Conservation (phyloP, 129 eudicot genomes). For the Helichrysum umbraculigerum region DNA sequence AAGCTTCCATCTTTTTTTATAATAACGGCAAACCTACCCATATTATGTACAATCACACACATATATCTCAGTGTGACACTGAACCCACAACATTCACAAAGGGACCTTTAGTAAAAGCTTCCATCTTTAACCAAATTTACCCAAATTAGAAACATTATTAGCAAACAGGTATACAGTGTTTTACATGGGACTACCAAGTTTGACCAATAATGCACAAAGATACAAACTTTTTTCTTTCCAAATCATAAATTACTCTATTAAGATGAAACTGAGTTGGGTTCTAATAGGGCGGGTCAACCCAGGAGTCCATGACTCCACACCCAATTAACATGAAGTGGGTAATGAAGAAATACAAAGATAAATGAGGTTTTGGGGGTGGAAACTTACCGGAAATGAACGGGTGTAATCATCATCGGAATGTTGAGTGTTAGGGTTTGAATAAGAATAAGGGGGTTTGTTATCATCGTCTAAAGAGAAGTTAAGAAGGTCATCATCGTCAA, state of each 20-base stretch:
- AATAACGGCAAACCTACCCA: neutral
- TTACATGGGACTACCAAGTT: neutral
- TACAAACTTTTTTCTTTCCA: neutral
- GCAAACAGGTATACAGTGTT: neutral
- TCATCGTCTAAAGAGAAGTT: slow-evolving; percentile 63
- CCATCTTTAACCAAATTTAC: neutral
- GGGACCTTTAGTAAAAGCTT: neutral
- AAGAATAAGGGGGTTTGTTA: slow-evolving; percentile 36
- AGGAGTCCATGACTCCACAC: neutral
- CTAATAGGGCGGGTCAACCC: neutral
- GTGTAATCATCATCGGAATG: slow-evolving; percentile 25
- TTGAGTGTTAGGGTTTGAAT: slow-evolving; percentile 26
- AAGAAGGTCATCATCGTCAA: slow-evolving; percentile 73
- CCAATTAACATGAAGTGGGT: neutral
- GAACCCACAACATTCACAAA: no score
- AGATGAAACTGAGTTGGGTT: slow-evolving; percentile 9
- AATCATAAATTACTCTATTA: neutral
- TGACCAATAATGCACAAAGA: neutral
- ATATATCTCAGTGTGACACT: no score
- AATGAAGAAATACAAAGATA: neutral
- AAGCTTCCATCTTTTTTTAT: neutral
- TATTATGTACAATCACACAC: neutral
- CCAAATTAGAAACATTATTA: neutral
- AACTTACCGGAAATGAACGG: slow-evolving; percentile 64
- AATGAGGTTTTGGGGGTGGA: neutral